Evolutionary conservation across 208 protist species (phyloP).

Genomic region (Crithidia mellificae): DNA sequence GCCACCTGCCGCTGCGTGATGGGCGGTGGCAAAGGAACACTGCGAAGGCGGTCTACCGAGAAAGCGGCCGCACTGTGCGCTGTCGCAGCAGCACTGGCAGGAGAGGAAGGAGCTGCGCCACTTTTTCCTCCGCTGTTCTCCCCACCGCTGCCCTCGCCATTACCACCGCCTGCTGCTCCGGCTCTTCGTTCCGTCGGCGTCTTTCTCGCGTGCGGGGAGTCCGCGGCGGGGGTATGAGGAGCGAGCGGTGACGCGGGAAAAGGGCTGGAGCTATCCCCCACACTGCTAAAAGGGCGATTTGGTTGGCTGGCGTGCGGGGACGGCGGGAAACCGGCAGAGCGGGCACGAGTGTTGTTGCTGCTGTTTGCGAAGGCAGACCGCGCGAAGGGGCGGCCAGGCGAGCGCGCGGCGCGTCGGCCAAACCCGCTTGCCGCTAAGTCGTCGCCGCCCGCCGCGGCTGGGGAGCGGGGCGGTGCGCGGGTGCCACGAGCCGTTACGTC

Average conservation of each 20-base stretch:
- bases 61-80: too few species aligned
- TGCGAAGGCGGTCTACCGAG: slow-evolving; percentile 9
- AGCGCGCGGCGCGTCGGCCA: slow-evolving; percentile 5
- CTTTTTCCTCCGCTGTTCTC: background rate
- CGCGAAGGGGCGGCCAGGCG: background rate
- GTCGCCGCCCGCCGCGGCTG: background rate
- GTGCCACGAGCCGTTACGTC: background rate
- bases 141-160: background rate
- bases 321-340: background rate
- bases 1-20: slow-evolving; percentile 17
- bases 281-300: too few species aligned
- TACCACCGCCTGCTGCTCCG: too few species aligned
- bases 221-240: background rate
- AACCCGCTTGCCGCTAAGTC: background rate
- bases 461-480: background rate
- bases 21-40: slow-evolving; percentile 8
- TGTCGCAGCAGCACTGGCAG: too few species aligned
- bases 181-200: background rate
- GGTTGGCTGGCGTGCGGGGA: background rate
- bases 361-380: background rate
- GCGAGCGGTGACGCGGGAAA: background rate
- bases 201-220: background rate
- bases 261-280: background rate
- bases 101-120: background rate
- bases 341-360: background rate